Evolutionary conservation across 2,329 filamentous ascomycete genomes (phyloP).

Genomic region (Stemphylium lycopersici): DNA sequence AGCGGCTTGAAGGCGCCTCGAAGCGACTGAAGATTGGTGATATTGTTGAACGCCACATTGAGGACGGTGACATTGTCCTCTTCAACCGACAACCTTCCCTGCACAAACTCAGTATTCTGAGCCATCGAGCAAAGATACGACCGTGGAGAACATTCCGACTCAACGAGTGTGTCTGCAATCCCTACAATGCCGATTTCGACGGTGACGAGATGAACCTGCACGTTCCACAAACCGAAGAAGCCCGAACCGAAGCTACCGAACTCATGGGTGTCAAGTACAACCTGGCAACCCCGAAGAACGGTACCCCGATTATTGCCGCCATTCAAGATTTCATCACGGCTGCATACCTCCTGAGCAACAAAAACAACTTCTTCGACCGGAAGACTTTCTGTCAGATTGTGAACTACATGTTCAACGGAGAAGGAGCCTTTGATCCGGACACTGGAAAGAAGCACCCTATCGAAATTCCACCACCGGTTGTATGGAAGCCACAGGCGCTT

Average conservation of each 20-base stretch:
- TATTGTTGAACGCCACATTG: constrained; percentile 89
- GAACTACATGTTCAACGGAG: constrained; percentile 88
- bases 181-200: constrained; percentile 99
- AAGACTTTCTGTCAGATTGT: constrained; percentile 88
- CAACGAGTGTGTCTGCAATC: constrained; percentile 97
- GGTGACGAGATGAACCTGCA: constrained; percentile 99
- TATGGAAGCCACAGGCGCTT: constrained; percentile 81
- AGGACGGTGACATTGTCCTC: constrained; percentile 93
- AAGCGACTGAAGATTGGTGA: constrained; percentile 80
- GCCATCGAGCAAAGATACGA: constrained; percentile 89
- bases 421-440: constrained; percentile 56
- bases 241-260: constrained; percentile 90
- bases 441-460: constrained; percentile 64
- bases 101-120: constrained; percentile 98
- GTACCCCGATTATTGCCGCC: constrained; percentile 97
- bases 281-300: constrained; percentile 92
- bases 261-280: constrained; percentile 99
- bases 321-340: constrained; percentile 99
- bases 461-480: constrained; percentile 84
- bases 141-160: constrained; percentile 95
- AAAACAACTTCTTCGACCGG: constrained; percentile 90
- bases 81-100: constrained; percentile 98
- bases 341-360: constrained; percentile 86
- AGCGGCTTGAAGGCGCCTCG: constrained; percentile 73
- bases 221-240: constrained; percentile 96